phyloP scores from a whole-genome alignment of 371 early-diverging fungal genomes.

The Batrachochytrium dendrobatidis region DNA sequence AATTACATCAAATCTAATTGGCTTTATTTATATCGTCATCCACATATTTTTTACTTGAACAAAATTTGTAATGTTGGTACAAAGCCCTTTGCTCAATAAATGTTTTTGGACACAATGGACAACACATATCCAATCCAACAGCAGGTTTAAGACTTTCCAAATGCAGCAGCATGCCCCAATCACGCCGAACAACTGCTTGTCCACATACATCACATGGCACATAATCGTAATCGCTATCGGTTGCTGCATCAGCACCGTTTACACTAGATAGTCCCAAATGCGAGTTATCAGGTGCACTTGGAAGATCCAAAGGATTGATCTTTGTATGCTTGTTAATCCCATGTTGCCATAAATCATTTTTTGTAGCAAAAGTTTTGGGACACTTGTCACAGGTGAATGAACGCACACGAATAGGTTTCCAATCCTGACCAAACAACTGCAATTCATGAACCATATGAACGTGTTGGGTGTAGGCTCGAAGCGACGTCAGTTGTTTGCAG shows the following conservation, averaged over 20 bases:
- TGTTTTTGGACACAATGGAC: slow-evolving; percentile 22
- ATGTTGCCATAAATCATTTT: slow-evolving; percentile 34
- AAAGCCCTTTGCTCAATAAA: slow-evolving; percentile 44
- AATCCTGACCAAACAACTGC: slow-evolving; percentile 25
- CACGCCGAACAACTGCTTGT: slow-evolving; percentile 31
- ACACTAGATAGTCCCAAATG: not conserved
- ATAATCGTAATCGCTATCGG: slow-evolving; percentile 31
- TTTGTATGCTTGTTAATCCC: slow-evolving; percentile 33
- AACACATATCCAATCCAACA: slow-evolving; percentile 40
- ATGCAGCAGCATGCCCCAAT: slow-evolving; percentile 39
- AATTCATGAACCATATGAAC: slow-evolving; percentile 36
- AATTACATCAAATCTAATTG: no score
- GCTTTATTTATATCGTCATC: no score
- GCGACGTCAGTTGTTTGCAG: slow-evolving; percentile 20
- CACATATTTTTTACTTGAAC: no score
- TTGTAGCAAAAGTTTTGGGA: slow-evolving; percentile 16
- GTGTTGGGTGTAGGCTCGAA: slow-evolving; percentile 32
- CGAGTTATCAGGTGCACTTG: slow-evolving; percentile 2
- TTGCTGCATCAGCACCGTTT: slow-evolving; percentile 3
- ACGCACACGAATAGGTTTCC: slow-evolving; percentile 22
- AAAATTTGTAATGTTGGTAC: slow-evolving; percentile 46
- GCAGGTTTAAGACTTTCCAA: slow-evolving; percentile 45
- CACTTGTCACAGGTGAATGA: slow-evolving; percentile 10
- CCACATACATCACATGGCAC: slow-evolving; percentile 38
- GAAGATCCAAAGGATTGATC: slow-evolving; percentile 21